A percentile compares a stretch with the other conserved stretches of the same genome.
Conservation (phyloP, 2,329 filamentous ascomycete genomes). For the Colletotrichum costaricense region DNA sequence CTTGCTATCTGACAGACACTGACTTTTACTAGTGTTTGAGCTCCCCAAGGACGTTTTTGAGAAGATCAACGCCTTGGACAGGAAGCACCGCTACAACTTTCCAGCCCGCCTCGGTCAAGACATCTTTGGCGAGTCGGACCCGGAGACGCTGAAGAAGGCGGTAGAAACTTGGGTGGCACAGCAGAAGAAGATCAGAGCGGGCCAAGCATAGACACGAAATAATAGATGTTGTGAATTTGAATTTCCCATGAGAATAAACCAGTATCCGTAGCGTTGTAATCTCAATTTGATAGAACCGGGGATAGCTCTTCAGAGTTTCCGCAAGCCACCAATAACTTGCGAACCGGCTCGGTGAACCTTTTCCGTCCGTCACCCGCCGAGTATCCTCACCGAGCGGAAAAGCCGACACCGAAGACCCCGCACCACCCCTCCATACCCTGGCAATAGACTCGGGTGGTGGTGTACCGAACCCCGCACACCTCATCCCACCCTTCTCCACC, state of each 20-base stretch:
- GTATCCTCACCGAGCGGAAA: conserved; percentile 30
- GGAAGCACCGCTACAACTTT: conserved; percentile 55
- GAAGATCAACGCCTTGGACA: conserved; percentile 51
- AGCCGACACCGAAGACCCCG: background rate
- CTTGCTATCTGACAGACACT: background rate
- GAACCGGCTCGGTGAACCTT: background rate
- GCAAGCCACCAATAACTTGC: too few species aligned
- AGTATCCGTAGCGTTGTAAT: background rate
- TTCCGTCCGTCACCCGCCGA: background rate
- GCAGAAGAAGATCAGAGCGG: conserved; percentile 44
- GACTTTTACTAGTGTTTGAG: conserved; percentile 42
- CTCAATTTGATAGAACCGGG: background rate
- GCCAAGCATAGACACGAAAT: background rate
- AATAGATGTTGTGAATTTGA: background rate
- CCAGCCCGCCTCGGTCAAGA: conserved; percentile 53
- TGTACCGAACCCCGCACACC: conserved; percentile 24
- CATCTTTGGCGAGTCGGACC: conserved; percentile 54
- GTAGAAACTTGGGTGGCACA: conserved; percentile 48
- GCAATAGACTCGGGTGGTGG: conserved; percentile 18
- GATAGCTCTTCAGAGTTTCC: background rate
- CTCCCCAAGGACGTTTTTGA: conserved; percentile 50
- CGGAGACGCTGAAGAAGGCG: conserved; percentile 48
- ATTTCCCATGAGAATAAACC: background rate
- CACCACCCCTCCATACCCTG: background rate
- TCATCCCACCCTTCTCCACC: conserved; percentile 7